phyloP scores from a whole-genome alignment of 1,284 basidiomycete species.

The Ceratobasidium sp. region DNA sequence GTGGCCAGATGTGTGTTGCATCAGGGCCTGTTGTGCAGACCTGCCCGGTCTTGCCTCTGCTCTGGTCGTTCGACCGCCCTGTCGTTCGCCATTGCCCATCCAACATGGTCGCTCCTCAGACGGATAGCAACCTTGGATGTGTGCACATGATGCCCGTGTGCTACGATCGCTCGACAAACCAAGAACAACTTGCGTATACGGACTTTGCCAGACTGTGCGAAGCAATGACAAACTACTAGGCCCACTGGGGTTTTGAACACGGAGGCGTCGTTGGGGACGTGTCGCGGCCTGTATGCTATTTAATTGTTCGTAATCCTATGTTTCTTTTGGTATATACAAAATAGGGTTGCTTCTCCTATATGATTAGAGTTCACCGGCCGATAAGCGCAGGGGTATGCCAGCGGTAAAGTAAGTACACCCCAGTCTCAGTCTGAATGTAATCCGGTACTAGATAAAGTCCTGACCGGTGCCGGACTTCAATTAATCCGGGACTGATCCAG shows the following conservation, averaged over 20 bases:
- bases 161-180: background rate
- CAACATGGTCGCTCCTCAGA: constrained; percentile 6
- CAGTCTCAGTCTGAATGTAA: too few relatives aligned
- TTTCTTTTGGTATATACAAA: too few relatives aligned
- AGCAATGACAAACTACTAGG: background rate
- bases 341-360: too few relatives aligned
- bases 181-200: constrained; percentile 28
- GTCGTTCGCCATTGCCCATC: too few relatives aligned
- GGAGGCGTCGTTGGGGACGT: constrained; percentile 6
- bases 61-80: constrained; percentile 11
- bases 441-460: too few relatives aligned
- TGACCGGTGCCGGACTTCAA: too few relatives aligned
- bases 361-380: too few relatives aligned
- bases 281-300: too few relatives aligned
- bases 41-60: background rate
- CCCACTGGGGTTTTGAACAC: constrained; percentile 31
- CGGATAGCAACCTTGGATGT: constrained; percentile 34
- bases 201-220: constrained; percentile 19
- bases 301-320: too few relatives aligned
- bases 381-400: too few relatives aligned
- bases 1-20: background rate
- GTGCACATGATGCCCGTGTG: constrained; percentile 10
- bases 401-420: too few relatives aligned
- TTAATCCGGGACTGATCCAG: too few relatives aligned
- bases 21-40: constrained; percentile 8